A percentile compares a stretch with the other conserved stretches of the same genome.
Evolutionary conservation across 2,329 filamentous ascomycete species (phyloP).

Genomic region (Colletotrichum paranaense): DNA sequence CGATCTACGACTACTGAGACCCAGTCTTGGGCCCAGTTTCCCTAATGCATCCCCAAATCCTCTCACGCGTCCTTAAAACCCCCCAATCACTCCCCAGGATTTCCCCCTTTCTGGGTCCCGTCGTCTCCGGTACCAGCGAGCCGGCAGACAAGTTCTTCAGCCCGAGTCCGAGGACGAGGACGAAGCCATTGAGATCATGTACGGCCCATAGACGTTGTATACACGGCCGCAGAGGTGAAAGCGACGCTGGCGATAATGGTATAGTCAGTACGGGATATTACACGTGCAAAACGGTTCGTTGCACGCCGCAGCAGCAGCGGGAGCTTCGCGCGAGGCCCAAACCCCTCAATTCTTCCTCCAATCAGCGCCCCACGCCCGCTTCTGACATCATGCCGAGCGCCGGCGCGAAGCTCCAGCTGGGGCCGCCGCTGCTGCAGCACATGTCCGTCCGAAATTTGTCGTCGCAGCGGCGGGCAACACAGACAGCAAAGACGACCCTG

Average conservation of each 20-base stretch:
- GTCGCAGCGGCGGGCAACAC: background rate
- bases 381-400: constrained; percentile 36
- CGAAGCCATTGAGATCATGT: background rate
- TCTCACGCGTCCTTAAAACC: background rate
- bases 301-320: background rate
- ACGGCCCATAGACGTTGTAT: background rate
- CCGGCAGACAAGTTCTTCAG: background rate
- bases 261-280: background rate
- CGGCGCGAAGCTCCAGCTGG: constrained; percentile 28
- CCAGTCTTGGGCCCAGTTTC: background rate
- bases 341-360: constrained; percentile 38
- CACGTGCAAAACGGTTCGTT: background rate
- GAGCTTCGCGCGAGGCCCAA: background rate
- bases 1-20: background rate
- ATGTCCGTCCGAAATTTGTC: constrained; percentile 26
- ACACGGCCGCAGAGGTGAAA: background rate
- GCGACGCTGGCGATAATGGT: background rate
- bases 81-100: constrained; percentile 20
- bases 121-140: constrained; percentile 5
- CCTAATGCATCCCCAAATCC: constrained; percentile 9
- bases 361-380: constrained; percentile 21
- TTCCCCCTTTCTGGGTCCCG: background rate
- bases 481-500: background rate
- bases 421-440: background rate
- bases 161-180: background rate